Evolutionary conservation across 1,284 basidiomycete species (phyloP).

Genomic region (Ustilago sp.): DNA sequence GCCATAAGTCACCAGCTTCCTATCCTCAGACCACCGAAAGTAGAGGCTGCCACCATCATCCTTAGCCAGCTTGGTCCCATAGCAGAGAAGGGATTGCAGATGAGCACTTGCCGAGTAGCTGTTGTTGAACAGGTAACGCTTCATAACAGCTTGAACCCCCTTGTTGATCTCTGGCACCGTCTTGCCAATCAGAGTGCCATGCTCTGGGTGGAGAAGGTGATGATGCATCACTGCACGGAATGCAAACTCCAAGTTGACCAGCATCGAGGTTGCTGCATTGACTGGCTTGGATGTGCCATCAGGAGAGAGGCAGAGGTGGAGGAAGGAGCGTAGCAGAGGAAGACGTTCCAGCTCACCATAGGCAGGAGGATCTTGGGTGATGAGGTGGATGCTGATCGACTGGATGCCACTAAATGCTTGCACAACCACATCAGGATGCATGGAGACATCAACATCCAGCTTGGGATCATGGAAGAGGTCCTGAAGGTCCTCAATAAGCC

Average conservation of each 20-base stretch:
- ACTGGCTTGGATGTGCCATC: slow-evolving; percentile 5
- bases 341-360: not conserved
- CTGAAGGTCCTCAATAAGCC: too few species aligned
- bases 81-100: slow-evolving; percentile 5
- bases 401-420: too few species aligned
- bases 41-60: slow-evolving; percentile 6
- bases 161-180: not conserved
- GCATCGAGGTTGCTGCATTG: slow-evolving; percentile 4
- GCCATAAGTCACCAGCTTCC: not conserved
- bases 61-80: not conserved
- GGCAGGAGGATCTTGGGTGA: not conserved
- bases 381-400: not conserved
- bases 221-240: not conserved
- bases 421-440: not conserved
- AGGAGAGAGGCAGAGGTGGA: slow-evolving; percentile 4
- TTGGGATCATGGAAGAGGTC: too few species aligned
- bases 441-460: not conserved
- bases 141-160: not conserved
- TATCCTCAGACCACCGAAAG: not conserved
- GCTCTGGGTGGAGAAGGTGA: not conserved
- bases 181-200: not conserved
- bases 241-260: slow-evolving; percentile 1
- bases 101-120: not conserved
- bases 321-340: not conserved
- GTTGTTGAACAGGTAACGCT: slow-evolving; percentile 1